Evolutionary conservation across 2,329 filamentous ascomycete genomes (phyloP).

Genomic region (Diatrype stigma): DNA sequence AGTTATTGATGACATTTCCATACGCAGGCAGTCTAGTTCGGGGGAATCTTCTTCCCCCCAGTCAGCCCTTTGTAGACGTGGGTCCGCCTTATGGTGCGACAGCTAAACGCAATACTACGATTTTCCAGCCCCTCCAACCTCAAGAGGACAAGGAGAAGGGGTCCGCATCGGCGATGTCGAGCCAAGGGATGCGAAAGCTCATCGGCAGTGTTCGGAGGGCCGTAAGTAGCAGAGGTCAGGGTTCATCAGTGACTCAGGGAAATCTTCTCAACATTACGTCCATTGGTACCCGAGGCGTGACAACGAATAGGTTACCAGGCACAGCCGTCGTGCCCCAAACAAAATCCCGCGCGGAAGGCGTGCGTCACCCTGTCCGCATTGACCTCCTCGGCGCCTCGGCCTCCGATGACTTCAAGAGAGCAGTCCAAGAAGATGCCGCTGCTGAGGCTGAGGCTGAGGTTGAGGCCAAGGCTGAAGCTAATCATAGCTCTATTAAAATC

Average conservation of each 20-base stretch:
- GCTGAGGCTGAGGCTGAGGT: slow-evolving; percentile 30
- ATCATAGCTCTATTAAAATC: slow-evolving; percentile 19
- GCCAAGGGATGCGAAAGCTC: slow-evolving; percentile 78
- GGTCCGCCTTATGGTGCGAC: slow-evolving; percentile 47
- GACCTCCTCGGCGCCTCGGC: slow-evolving; percentile 79
- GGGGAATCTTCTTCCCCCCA: slow-evolving; percentile 78
- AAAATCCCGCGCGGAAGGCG: slow-evolving; percentile 38
- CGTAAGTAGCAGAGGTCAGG: slow-evolving; percentile 58
- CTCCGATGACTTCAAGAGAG: slow-evolving; percentile 73
- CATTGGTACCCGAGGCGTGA: slow-evolving; percentile 48
- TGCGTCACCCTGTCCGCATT: slow-evolving; percentile 59
- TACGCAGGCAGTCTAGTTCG: slow-evolving; percentile 82
- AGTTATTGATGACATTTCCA: slow-evolving; percentile 58
- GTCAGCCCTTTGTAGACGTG: slow-evolving; percentile 73
- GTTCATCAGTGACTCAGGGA: slow-evolving; percentile 39
- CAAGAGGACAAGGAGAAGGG: slow-evolving; percentile 39
- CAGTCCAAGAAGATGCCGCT: slow-evolving; percentile 61
- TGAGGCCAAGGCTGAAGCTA: slow-evolving; percentile 19
- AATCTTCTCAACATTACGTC: slow-evolving; percentile 46
- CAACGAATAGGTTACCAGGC: slow-evolving; percentile 55
- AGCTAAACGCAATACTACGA: slow-evolving; percentile 49
- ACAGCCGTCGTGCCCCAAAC: slow-evolving; percentile 58
- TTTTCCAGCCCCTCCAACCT: slow-evolving; percentile 40
- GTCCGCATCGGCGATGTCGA: slow-evolving; percentile 54
- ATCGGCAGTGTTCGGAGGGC: slow-evolving; percentile 82